Percentiles rank a stretch among this genome's conserved stretches.
Conservation (phyloP, 345 rosid genomes). For the Ceriops tagal region DNA sequence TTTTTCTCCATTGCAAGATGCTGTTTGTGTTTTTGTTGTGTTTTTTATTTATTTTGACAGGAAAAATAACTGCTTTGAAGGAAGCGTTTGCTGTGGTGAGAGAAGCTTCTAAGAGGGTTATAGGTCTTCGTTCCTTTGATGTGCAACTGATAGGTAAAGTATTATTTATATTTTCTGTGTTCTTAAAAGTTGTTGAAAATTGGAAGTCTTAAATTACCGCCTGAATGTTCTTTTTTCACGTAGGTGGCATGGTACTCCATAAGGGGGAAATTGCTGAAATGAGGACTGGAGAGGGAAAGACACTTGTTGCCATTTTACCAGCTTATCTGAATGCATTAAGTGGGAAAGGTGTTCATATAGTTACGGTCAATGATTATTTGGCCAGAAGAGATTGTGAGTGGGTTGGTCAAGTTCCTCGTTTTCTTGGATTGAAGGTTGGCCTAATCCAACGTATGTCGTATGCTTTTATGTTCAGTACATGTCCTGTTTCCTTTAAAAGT, state of each 20-base stretch:
- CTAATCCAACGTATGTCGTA: conserved; percentile 88
- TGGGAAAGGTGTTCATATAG: conserved; percentile 95
- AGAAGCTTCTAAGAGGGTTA: conserved; percentile 88
- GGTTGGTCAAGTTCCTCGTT: conserved; percentile 99
- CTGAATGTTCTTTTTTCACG: conserved; percentile 8
- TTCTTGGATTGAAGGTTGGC: conserved; percentile 99
- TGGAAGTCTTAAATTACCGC: background rate
- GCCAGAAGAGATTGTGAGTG: conserved; percentile 98
- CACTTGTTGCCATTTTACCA: conserved; percentile 92
- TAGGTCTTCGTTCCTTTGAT: conserved; percentile 89
- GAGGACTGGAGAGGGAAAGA: conserved; percentile 99
- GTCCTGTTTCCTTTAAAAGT: background rate
- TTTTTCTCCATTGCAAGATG: too few species aligned
- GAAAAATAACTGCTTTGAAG: conserved; percentile 31
- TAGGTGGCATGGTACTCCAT: conserved; percentile 97
- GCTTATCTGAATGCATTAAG: conserved; percentile 91
- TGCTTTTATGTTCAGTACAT: conserved; percentile 23
- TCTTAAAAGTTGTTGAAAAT: background rate
- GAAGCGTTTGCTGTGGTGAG: conserved; percentile 95
- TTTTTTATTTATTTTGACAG: background rate
- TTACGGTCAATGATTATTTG: conserved; percentile 93
- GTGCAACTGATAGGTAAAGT: conserved; percentile 78
- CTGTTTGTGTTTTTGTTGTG: background rate
- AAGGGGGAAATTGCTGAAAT: conserved; percentile 97
- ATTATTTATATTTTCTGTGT: conserved; percentile 1